Base-by-base conservation (phyloP, 2,329 filamentous ascomycete species). In the Penicillium thymicola region DNA sequence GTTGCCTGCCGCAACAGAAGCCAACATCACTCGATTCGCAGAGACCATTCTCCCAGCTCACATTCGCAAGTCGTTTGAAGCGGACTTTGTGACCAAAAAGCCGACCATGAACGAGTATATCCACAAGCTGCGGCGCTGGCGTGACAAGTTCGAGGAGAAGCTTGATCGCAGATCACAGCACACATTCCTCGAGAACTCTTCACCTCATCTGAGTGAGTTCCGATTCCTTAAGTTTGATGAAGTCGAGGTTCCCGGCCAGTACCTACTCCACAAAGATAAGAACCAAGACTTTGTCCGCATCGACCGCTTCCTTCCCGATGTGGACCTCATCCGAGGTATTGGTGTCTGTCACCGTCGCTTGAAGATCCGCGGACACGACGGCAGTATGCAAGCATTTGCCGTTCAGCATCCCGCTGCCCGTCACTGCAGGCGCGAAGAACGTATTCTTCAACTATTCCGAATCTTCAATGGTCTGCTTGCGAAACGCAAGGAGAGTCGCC, bases 31-130 rank as follows among this genome's bases (percentile, higher is more conserved):
- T 8, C 85, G 93, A 2, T 99, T 99, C 68, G 92, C 94, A 1
- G 92, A 99, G 75, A 97, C 92, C 0, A 96, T 99, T 44, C 81
- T 99, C 51, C 95, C 95, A 1, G 84, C 88, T 4, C 94, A 99
- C 75, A 97, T 99, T 67, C 89, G 95, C 70, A 93, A 92, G 70
- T 92, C 92, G 0, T 99, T 99, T 65, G 94, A 99, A 74, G 87
- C 87, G n/a, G 94, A 99, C 75, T 99, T 99, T 74, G 94, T 99
- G 14, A 81, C 85, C 54, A 89, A 92, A 70, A 97, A 96, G 75
- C 95, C 94, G 3, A 97, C 92, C 1, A 97, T 99, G 92, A 89
- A 89, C 71, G 92, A 97, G 72, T 99, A 99, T 78, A 97, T 99
- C 60, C 91, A 96, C 74, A 97, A 97, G 74, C 81, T 99, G 51